A percentile compares a stretch with the other conserved stretches of the same genome.
phyloP scores from a whole-genome alignment of 305 asterid species.

The Coffea humblotiana region DNA sequence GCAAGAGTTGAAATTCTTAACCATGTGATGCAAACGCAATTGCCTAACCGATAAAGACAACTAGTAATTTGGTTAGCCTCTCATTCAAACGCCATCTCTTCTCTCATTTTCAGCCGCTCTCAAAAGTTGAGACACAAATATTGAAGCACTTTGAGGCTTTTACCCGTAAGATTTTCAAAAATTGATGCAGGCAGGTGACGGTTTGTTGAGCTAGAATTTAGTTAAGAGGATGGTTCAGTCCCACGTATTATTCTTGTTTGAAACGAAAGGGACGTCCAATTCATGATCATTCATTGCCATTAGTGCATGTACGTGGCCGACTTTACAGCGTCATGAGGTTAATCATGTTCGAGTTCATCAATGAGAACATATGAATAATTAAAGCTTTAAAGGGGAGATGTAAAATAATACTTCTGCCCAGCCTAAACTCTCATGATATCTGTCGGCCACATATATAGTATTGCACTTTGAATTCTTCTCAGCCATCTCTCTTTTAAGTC shows the following conservation, averaged over 20 bases:
- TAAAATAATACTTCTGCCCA: neutral
- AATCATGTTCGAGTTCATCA: neutral
- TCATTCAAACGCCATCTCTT: neutral
- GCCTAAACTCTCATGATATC: neutral
- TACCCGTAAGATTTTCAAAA: neutral
- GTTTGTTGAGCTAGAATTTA: slow-evolving; percentile 18
- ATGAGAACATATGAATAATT: neutral
- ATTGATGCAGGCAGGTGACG: neutral
- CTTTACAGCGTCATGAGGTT: neutral
- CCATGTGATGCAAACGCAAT: neutral
- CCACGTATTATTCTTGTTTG: neutral
- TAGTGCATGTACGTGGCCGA: neutral
- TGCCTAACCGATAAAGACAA: slow-evolving; percentile 1
- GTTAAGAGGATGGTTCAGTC: neutral
- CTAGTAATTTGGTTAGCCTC: slow-evolving; percentile 7
- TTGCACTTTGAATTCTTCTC: neutral
- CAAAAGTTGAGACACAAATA: neutral
- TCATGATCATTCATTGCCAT: neutral
- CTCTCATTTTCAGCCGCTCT: neutral
- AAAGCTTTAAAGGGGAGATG: neutral
- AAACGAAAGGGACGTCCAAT: neutral
- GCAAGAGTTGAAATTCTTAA: neutral
- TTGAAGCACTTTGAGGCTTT: neutral
- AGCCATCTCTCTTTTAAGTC: neutral
- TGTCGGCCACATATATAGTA: neutral